Base-by-base conservation (phyloP, 2,329 filamentous ascomycete species). In the Colletotrichum sojae region DNA sequence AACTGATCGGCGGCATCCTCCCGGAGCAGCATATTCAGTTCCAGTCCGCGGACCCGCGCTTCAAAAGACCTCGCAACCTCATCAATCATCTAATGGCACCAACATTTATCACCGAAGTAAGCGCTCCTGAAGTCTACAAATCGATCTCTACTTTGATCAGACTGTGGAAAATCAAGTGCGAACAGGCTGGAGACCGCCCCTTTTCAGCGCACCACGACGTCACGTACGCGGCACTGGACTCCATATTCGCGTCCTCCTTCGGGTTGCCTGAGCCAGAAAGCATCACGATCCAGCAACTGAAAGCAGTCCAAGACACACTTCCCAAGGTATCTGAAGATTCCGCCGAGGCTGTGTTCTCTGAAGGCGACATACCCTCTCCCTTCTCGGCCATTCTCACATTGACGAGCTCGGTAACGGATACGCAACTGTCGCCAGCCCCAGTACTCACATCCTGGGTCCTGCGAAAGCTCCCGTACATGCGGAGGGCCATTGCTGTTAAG, bases 41-140 rank as follows among this genome's bases (percentile, higher is more conserved):
- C 46, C 62, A 71, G 54, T 78, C 76, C 2, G 75, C 71, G 0
- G 76, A 79, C 20, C 64, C 73, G 0, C 72, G 70, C 12, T 81
- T 76, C 72, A 78, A 76, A 70, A 62, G 72, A 5, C 75, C 79
- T 53, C 75, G 77, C 6, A 77, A 76, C 31, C 74, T 82, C 4
- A 73, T 82, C 57, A 78, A 78, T 40, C 76, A 82, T 60, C 68
- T 80, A 13, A 82, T 83, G 79, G 71, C 76, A 2, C 76, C 76
- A 0, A 73, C 71, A 0, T 83, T 82, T 55, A 69, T 82, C 10
- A 75, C 67, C 27, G 53, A 73, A 15, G 74, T 81, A 9, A 76
- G 73, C 53, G 79, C 75, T 0, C 80, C 79, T 0, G 68, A 73
- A 73, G 27, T 72, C 70, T 8, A 72, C 68, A 72, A 73, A 18